Evolutionary conservation across 805 yeast species (phyloP).

Genomic region (Candida hispaniensis): DNA sequence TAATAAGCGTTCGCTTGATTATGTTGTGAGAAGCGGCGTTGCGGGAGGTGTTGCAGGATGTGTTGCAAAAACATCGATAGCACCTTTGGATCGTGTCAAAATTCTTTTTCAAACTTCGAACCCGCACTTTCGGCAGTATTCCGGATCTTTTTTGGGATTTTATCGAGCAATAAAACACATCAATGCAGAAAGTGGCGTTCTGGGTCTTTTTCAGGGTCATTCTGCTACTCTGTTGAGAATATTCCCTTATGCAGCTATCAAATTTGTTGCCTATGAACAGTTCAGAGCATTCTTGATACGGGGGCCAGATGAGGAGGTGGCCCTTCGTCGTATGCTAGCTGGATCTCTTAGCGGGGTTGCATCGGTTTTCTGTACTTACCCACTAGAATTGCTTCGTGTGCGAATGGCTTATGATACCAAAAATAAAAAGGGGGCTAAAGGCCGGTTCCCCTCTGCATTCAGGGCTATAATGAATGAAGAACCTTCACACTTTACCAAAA

Average conservation of each 20-base stretch:
- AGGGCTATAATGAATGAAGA: slow-evolving; percentile 26
- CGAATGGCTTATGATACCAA: slow-evolving; percentile 81
- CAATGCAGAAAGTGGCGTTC: slow-evolving; percentile 53
- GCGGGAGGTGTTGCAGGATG: slow-evolving; percentile 96
- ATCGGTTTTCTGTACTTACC: slow-evolving; percentile 83
- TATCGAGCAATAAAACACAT: slow-evolving; percentile 62
- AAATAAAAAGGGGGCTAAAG: slow-evolving; percentile 2
- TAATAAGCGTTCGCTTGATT: slow-evolving; percentile 64
- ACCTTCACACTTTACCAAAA: slow-evolving; percentile 15
- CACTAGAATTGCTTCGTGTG: slow-evolving; percentile 82
- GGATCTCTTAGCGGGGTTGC: slow-evolving; percentile 87
- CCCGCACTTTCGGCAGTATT: slow-evolving; percentile 69
- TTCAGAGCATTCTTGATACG: slow-evolving; percentile 73
- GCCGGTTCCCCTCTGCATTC: slow-evolving; percentile 15
- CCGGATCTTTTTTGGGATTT: slow-evolving; percentile 74
- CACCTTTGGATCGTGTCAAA: slow-evolving; percentile 91
- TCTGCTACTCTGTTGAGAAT: slow-evolving; percentile 84
- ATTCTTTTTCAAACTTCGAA: slow-evolving; percentile 91
- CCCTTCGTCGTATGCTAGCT: slow-evolving; percentile 65
- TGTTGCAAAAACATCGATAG: slow-evolving; percentile 90
- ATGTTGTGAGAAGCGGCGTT: slow-evolving; percentile 70
- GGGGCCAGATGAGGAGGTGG: slow-evolving; percentile 61
- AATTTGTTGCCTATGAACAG: slow-evolving; percentile 94
- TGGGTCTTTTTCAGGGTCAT: slow-evolving; percentile 90
- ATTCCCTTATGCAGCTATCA: slow-evolving; percentile 95